Evolutionary conservation across 257 asterid genomes (phyloP), one percentile per base, ranked within the genome.

Genomic region (Ocimum tenuiflorum): DNA sequence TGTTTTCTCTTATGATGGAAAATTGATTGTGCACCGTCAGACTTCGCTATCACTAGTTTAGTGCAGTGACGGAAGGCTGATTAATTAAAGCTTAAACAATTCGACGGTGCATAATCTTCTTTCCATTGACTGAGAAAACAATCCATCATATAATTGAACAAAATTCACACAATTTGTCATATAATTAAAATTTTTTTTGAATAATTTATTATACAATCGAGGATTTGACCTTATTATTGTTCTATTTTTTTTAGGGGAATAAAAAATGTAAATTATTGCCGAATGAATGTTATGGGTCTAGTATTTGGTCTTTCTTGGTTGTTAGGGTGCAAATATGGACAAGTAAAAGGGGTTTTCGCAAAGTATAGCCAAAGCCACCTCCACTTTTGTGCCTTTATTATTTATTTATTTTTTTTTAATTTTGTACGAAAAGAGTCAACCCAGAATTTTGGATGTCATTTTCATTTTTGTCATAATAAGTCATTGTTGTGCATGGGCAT

Each of bases 371-470:
- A 29, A 67, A 45, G 55, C 46, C 35, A 61, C 59, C 49, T 14
- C 35, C 17, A 51, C 39, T 23, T 49, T 19, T n/a, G 19, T 11
- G 23, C n/a, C 17, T 46, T 11, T 19, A n/a, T 24, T 20, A 8
- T 15, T 57, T 1, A 2, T 29, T 27, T 7, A 0, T 2, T 31
- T 54, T 6, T n/a, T 36, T 7, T 15, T 35, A n/a, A 4, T 33
- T 50, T 24, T 59, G 3, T 13, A 46, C 23, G n/a, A 8, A 50
- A 19, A 48, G 19, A 73, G 73, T 73, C 78, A 45, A 63, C 68
- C 72, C 63, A 68, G 72, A 74, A 69, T 62, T 74, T 74, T 55
- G 68, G 33, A 67, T 68, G 79, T 74, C 79, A 63, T 55, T 74
- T 68, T 74, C 79, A 62, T 62, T 8, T 54, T 68, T 68, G 63